Conservation (phyloP, 2,329 filamentous ascomycete genomes). For the Colletotrichum neosansevieriae region DNA sequence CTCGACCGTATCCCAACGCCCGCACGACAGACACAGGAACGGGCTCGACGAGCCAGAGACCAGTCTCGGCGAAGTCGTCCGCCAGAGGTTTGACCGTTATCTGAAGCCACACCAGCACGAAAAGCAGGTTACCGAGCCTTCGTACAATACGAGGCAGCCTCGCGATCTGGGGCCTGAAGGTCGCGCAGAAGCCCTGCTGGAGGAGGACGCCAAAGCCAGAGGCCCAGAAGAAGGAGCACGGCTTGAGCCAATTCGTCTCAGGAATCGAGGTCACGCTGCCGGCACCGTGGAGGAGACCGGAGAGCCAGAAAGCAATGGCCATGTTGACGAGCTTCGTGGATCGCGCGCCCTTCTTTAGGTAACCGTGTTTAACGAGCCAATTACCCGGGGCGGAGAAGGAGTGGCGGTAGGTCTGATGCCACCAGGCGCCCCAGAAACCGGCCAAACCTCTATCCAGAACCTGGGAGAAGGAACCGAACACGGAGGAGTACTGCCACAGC, state of each 20-base stretch:
- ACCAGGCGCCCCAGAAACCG: conserved; percentile 87
- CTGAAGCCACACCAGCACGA: conserved; percentile 76
- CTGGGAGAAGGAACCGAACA: conserved; percentile 65
- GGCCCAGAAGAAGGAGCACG: conserved; percentile 77
- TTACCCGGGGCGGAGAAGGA: conserved; percentile 73
- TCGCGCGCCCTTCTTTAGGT: conserved; percentile 52
- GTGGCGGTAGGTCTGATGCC: conserved; percentile 91
- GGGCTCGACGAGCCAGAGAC: conserved; percentile 85
- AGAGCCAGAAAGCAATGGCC: conserved; percentile 72
- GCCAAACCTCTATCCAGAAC: conserved; percentile 78
- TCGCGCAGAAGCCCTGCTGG: conserved; percentile 60
- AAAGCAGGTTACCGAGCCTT: conserved; percentile 69
- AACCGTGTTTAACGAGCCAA: conserved; percentile 57
- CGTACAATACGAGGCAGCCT: conserved; percentile 59
- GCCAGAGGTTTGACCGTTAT: conserved; percentile 73
- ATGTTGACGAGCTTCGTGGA: conserved; percentile 50
- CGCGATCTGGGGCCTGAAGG: conserved; percentile 50
- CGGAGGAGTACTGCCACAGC: conserved; percentile 66
- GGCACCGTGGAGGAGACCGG: conserved; percentile 76
- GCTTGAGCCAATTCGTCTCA: conserved; percentile 60
- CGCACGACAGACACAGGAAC: conserved; percentile 81
- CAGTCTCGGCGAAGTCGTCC: conserved; percentile 80
- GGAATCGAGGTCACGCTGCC: conserved; percentile 78
- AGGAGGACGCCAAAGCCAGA: conserved; percentile 74
- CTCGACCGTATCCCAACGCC: conserved; percentile 71